Percentiles rank a stretch among this genome's conserved stretches.
Evolutionary conservation across 2,329 filamentous ascomycete genomes (phyloP).

Genomic region (Pseudodiploospora longispora): DNA sequence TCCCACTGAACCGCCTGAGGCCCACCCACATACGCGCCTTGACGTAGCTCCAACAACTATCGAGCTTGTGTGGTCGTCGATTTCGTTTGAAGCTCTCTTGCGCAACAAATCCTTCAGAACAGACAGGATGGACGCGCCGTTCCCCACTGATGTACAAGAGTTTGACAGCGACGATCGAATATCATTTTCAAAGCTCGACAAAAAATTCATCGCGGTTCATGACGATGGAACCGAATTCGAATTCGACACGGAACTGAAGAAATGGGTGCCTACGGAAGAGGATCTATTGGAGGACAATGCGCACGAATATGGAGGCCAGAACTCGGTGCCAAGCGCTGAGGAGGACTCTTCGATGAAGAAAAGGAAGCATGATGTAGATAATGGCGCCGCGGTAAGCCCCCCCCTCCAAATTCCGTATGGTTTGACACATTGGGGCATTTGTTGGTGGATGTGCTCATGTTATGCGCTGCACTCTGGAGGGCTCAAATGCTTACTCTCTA

Average conservation of each 20-base stretch:
- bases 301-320: conserved; percentile 25
- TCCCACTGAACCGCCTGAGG: no score
- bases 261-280: conserved; percentile 64
- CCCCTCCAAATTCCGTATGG: neutral
- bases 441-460: neutral
- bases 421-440: no score
- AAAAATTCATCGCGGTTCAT: conserved; percentile 76
- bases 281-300: conserved; percentile 29
- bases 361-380: conserved; percentile 32
- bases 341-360: conserved; percentile 25
- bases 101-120: neutral
- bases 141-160: conserved; percentile 54
- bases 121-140: conserved; percentile 27
- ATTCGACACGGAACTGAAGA: conserved; percentile 61
- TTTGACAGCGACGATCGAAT: conserved; percentile 76
- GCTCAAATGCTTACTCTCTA: neutral
- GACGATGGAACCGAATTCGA: conserved; percentile 81
- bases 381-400: conserved; percentile 35
- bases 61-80: no score
- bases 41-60: neutral
- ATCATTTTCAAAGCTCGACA: conserved; percentile 75
- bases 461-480: neutral
- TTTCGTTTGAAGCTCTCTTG: neutral
- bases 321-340: conserved; percentile 13
- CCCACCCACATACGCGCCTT: neutral